phyloP scores from a whole-genome alignment of 768 basidiomycete species.

The Ramaria rubella region DNA sequence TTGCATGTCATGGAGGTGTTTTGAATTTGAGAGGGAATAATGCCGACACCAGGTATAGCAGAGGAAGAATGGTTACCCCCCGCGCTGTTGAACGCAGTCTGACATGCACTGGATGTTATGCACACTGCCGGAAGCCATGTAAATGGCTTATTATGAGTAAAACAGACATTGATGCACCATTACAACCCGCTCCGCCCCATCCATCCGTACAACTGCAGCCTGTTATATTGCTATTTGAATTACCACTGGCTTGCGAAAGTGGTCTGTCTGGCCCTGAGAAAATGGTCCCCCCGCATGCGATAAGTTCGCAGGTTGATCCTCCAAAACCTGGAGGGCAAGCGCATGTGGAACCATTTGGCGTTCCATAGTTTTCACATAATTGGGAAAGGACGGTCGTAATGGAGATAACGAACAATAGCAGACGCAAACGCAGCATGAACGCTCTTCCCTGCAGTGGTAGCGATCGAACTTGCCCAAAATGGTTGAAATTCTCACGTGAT shows the following conservation, averaged over 20 bases:
- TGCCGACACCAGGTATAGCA: conserved; percentile 19
- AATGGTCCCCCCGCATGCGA: conserved; percentile 76
- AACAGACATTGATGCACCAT: conserved; percentile 23
- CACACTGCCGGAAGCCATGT: conserved; percentile 50
- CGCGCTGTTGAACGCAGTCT: conserved; percentile 42
- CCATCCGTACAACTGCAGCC: conserved; percentile 65
- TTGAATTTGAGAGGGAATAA: conserved; percentile 14
- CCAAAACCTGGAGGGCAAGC: conserved; percentile 80
- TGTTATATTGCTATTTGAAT: conserved; percentile 30
- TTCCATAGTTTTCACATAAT: conserved; percentile 67
- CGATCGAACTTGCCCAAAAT: no score
- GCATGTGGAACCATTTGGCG: conserved; percentile 50
- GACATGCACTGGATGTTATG: conserved; percentile 57
- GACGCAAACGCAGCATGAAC: no score
- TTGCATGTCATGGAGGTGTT: conserved; percentile 76
- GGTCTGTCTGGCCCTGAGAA: conserved; percentile 63
- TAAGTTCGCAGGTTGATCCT: conserved; percentile 58
- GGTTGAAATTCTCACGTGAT: neutral
- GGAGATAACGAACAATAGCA: neutral
- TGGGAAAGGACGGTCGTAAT: conserved; percentile 12
- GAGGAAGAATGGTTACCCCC: conserved; percentile 22
- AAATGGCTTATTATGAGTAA: neutral
- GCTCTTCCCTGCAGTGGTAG: no score
- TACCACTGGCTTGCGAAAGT: conserved; percentile 35
- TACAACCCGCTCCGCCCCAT: conserved; percentile 75